A percentile compares a stretch with the other conserved stretches of the same genome.
Evolutionary conservation across 768 basidiomycete genomes (phyloP).

Genomic region (Serendipita vermifera): DNA sequence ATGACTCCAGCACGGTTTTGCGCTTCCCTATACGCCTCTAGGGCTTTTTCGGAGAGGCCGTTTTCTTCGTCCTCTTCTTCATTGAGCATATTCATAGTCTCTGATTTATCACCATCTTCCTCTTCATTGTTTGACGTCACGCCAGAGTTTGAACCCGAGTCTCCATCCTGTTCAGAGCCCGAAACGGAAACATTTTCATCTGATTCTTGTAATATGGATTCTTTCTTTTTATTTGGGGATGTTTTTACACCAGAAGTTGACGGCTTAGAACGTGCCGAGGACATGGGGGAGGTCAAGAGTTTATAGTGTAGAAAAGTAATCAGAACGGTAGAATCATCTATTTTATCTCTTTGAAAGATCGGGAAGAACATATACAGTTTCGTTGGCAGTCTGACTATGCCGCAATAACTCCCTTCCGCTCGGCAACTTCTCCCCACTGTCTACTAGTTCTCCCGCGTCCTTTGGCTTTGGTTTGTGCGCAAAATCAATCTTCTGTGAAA

Average conservation of each 20-base stretch:
- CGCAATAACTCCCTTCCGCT: conserved; percentile 1
- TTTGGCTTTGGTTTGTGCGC: no score
- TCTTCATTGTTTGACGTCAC: background rate
- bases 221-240: background rate
- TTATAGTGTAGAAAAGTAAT: background rate
- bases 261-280: background rate
- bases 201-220: background rate
- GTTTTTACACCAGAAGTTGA: background rate
- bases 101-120: background rate
- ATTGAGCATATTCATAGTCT: background rate
- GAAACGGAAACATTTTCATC: background rate
- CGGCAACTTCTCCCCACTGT: background rate
- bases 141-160: no score
- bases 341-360: background rate
- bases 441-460: no score
- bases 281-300: background rate
- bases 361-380: background rate
- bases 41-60: conserved; percentile 33
- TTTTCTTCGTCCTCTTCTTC: background rate
- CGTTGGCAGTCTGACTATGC: conserved; percentile 3
- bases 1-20: conserved; percentile 73
- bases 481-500: background rate
- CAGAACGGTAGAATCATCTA: background rate
- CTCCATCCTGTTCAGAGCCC: background rate
- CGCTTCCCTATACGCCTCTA: conserved; percentile 59